These are phyloP conservation scores for Claviceps quebecensis DNA, from an alignment of 2,329 filamentous ascomycete genomes.

Conservation along the genomic window DNA sequence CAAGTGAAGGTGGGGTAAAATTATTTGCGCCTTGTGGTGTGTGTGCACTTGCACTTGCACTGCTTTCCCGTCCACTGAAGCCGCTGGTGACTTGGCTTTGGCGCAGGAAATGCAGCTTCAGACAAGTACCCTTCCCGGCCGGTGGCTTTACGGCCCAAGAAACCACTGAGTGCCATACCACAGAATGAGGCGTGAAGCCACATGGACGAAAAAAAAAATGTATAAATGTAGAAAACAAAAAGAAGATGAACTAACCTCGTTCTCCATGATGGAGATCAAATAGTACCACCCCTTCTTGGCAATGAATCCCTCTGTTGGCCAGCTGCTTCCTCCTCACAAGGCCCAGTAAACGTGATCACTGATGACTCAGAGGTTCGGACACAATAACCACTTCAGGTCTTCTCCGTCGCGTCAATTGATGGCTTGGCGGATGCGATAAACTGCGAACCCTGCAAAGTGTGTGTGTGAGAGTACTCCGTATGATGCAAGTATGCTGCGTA, in stretches of 20 bases:
- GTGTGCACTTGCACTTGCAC: background rate
- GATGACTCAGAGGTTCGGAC: background rate
- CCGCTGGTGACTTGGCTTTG: background rate
- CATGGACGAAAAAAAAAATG: background rate
- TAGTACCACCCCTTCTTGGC: background rate
- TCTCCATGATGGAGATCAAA: conserved; percentile 10
- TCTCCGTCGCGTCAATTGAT: background rate
- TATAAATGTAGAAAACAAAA: background rate
- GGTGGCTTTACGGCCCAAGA: background rate
- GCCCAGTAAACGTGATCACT: background rate
- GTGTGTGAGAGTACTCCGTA: too few relatives aligned
- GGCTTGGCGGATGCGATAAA: background rate
- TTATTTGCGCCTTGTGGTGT: conserved; percentile 2
- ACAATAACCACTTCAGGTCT: background rate
- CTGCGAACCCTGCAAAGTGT: background rate
- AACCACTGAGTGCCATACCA: background rate
- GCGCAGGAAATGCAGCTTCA: background rate
- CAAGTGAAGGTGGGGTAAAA: conserved; percentile 7
- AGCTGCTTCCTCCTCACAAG: background rate
- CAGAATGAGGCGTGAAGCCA: background rate
- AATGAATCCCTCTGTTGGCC: background rate
- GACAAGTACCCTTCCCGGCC: background rate
- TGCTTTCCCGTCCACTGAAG: background rate
- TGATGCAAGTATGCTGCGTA: too few relatives aligned
- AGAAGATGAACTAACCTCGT: conserved; percentile 8